phyloP scores from a whole-genome alignment of 2,329 filamentous ascomycete genomes.

The Trichoderma sp. region DNA sequence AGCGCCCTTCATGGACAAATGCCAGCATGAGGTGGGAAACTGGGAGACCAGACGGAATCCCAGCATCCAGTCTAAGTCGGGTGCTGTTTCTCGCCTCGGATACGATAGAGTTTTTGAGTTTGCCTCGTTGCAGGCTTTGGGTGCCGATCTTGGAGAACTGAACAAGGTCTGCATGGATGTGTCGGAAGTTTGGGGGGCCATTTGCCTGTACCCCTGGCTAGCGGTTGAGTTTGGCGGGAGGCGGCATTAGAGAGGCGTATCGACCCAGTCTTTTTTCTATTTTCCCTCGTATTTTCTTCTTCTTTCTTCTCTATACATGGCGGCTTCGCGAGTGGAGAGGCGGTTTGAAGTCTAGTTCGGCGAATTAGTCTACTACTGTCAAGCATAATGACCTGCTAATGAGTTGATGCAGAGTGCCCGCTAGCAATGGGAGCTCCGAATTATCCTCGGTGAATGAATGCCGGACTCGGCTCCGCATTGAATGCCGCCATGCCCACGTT shows the following conservation, averaged over 20 bases:
- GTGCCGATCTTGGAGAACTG: background rate
- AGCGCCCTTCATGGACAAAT: background rate
- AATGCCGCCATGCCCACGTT: background rate
- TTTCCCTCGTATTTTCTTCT: background rate
- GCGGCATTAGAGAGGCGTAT: slow-evolving; percentile 4
- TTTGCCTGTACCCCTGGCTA: slow-evolving; percentile 3
- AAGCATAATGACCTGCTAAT: background rate
- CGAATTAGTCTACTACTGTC: background rate
- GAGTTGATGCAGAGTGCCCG: background rate
- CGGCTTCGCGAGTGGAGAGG: too few relatives aligned
- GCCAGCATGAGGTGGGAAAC: background rate
- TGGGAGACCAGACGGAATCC: background rate
- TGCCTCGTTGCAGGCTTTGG: background rate
- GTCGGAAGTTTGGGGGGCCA: background rate
- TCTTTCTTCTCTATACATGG: background rate
- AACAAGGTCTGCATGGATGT: slow-evolving; percentile 5
- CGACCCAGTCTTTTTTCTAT: background rate
- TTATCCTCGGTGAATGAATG: background rate
- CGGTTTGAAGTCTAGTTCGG: background rate
- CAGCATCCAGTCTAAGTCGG: background rate
- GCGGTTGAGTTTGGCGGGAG: slow-evolving; percentile 13
- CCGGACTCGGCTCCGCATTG: background rate
- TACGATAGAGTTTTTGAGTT: background rate
- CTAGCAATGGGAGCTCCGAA: background rate
- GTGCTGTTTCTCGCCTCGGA: background rate